Evolutionary conservation across 306 rosid genomes (phyloP), one percentile per base, ranked within the genome.

Genomic region (Cucumis sativus): DNA sequence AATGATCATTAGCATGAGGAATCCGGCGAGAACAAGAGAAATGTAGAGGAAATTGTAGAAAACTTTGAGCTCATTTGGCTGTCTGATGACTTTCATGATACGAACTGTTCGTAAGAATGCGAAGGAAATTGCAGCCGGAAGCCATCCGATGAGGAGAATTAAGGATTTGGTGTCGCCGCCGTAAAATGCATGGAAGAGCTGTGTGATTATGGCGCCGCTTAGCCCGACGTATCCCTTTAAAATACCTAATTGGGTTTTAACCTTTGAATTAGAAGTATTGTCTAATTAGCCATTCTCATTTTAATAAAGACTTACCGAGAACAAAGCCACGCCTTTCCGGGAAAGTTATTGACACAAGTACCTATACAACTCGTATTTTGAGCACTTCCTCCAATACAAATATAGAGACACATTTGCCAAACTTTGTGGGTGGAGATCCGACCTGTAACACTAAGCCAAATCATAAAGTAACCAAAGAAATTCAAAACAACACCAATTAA

Each of bases 321-420:
- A 92, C 84, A 2, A 89, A 88, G 9, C 96, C 98, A 12, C 96
- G 83, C 56, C 79, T 88, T 58, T 85, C 87, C 87, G 0, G 96
- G 96, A 79, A 92, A 92, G 60, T 87, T 92, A 72, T 87, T 91
- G 79, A 92, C 91, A 18, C 96, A 83, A 0, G 96, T 88, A 63
- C 89, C 87, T 1, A 92, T 79, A 3, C 89, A 80, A 2, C 89
- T 90, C 3, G 98, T 90, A 84, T 90, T 92, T 1, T 78, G 80
- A 30, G 80, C 65, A 21, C 66, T 65, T 0, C 75, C 80, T 10
- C 80, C 75, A 14, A 78, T 15, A 17, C 75, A 78, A 54, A 78
- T 78, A 18, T 78, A 78, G n/a, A 66, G 33, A 23, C 80, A 78
- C 80, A 52, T 66, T 51, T 78, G 80, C 75, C 80, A 78, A 6